These are phyloP conservation scores for Chaetomium sp. DNA, from an alignment of 2,329 filamentous ascomycete genomes.

Conservation along the genomic window DNA sequence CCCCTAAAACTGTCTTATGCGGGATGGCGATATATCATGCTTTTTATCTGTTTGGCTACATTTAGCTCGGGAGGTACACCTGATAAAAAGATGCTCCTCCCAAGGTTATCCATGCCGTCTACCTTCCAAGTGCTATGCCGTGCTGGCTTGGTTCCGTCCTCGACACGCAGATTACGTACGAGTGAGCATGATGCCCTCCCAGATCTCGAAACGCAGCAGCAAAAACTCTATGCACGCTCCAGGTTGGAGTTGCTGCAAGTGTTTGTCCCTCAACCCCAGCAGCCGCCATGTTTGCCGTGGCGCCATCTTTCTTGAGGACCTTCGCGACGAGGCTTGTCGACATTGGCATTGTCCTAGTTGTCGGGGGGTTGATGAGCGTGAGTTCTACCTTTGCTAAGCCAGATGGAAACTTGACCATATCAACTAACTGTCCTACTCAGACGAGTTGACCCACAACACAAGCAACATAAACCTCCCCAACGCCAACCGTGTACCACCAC, in stretches of 20 bases:
- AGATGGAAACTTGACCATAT: too few relatives aligned
- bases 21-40: too few relatives aligned
- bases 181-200: not conserved
- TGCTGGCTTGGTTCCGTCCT: too few relatives aligned
- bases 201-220: not conserved
- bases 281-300: not conserved
- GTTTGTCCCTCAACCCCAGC: not conserved
- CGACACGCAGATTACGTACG: too few relatives aligned
- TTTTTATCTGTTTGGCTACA: too few relatives aligned
- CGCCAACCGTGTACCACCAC: not conserved
- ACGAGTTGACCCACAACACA: too few relatives aligned
- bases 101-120: too few relatives aligned
- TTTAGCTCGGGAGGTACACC: too few relatives aligned
- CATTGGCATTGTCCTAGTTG: conserved; percentile 7
- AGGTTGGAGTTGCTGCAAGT: conserved; percentile 5
- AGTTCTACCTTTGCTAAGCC: too few relatives aligned
- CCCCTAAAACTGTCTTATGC: not conserved
- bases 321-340: not conserved
- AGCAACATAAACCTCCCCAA: not conserved
- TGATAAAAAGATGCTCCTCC: too few relatives aligned
- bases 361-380: not conserved
- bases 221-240: not conserved
- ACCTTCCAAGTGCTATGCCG: too few relatives aligned
- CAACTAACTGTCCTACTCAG: too few relatives aligned
- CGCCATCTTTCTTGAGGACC: not conserved